Base-by-base conservation (phyloP, 352 stramenopile species). In the Globisporangium parvum region DNA sequence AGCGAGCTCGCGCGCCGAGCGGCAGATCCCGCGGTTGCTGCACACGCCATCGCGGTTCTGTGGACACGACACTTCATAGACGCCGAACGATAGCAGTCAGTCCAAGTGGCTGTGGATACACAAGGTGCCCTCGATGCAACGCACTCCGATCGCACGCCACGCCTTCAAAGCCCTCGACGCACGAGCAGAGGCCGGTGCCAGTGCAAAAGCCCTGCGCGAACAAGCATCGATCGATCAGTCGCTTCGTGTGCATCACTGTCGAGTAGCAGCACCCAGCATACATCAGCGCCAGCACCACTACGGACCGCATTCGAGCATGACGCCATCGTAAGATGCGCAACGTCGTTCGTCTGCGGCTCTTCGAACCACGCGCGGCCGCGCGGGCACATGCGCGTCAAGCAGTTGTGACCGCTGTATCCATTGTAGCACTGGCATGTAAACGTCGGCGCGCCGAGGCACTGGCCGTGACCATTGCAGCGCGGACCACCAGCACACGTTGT, bases 231-330 rank as follows among this genome's bases (percentile, higher is more conserved):
- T 31, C 28, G 11, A 26, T 59, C 4, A 53, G 15, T 39, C 20
- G 28, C 40, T 23, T 12, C 24, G 15, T 17, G 11, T 17, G 44
- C 44, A 31, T 31, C 44, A 49, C 44, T 18, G 37, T 53, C 15
- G 12, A 39, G 10, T 15, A 55, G 6, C 51, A 20, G n/a, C 2
- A 21, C 8, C 50, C 45, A n/a, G n/a, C n/a, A 15, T 24, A 21
- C 23, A 35, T 18, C 28, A 33, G 28, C 28, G 4, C 28, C 3
- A 33, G 28, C 9, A 8, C 28, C 28, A 44, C 39, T 3, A 37
- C 35, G 17, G 65, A 89, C 81, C 35, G 71, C 76, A 57, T 91
- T 91, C 8, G 82, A 91, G 63, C 85, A 94, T 37, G 79, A 61
- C 18, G 81, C 82, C 17, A 63, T 51, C 8, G 55, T 71, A 15